A percentile compares a stretch with the other conserved stretches of the same genome.
Conservation (phyloP, 108 stramenopile species). For the Conticribra weissflogii region DNA sequence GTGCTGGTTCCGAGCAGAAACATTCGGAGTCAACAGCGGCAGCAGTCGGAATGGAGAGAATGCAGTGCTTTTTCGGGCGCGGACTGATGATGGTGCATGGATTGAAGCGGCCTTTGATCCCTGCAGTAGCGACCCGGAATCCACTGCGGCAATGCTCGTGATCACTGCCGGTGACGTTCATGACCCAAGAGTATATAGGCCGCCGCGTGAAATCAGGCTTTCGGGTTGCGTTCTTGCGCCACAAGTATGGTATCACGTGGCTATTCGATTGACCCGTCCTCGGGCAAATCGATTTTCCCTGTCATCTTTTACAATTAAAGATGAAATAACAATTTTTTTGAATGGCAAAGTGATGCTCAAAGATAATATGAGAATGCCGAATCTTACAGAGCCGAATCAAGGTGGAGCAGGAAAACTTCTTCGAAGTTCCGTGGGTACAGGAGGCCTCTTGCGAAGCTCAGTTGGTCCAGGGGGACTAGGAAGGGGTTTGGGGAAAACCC, state of each 20-base stretch:
- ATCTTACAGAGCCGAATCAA: constrained; percentile 30
- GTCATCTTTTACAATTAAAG: constrained; percentile 41
- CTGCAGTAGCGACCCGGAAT: constrained; percentile 15
- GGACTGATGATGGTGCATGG: constrained; percentile 53
- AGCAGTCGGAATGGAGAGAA: not conserved
- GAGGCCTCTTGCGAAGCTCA: no score
- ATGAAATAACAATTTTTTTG: constrained; percentile 75
- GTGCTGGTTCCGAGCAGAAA: constrained; percentile 79
- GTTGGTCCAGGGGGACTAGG: constrained; percentile 20
- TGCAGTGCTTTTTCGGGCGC: constrained; percentile 52
- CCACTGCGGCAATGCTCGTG: constrained; percentile 35
- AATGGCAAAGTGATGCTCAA: constrained; percentile 81
- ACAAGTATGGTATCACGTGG: constrained; percentile 81
- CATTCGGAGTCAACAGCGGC: constrained; percentile 30
- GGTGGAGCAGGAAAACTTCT: no score
- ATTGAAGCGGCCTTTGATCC: constrained; percentile 64
- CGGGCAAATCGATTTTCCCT: constrained; percentile 67
- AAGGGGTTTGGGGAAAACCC: not conserved
- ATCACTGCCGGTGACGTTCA: constrained; percentile 57
- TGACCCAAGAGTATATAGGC: constrained; percentile 11
- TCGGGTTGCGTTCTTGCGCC: constrained; percentile 68
- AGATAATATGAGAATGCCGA: constrained; percentile 62
- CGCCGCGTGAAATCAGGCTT: constrained; percentile 47
- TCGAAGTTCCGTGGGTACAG: no score
- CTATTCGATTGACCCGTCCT: constrained; percentile 72